Evolutionary conservation across 139 green algal genomes (phyloP).

Genomic region (Chlamydomonas sphaeroides): DNA sequence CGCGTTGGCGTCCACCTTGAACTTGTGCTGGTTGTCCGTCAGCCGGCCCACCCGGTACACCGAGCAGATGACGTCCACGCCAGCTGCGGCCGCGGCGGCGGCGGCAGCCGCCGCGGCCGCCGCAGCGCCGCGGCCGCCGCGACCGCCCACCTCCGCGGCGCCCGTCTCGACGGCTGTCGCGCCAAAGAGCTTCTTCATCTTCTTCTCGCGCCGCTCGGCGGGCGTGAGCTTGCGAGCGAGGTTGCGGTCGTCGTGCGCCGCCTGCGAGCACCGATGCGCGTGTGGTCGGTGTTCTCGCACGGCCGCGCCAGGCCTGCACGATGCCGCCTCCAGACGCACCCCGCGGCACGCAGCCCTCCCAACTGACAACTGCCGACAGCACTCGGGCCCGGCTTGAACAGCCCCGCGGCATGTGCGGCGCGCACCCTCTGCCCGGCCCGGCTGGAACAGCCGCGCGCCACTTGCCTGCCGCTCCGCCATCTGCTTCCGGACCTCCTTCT

Average conservation of each 20-base stretch:
- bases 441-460: no score
- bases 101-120: neutral
- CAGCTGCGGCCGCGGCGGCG: neutral
- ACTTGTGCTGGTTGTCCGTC: conserved; percentile 20
- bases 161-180: conserved; percentile 21
- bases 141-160: neutral
- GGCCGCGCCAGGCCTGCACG: no score
- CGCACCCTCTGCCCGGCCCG: no score
- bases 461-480: conserved; percentile 81
- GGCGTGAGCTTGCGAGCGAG: conserved; percentile 94
- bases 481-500: conserved; percentile 85
- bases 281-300: no score
- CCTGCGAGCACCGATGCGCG: no score
- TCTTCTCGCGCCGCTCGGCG: conserved; percentile 93
- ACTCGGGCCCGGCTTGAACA: no score
- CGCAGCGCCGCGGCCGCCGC: neutral
- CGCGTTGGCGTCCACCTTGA: conserved; percentile 90
- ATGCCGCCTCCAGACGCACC: no score
- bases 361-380: no score
- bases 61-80: conserved; percentile 43
- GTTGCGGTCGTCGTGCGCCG: conserved; percentile 97
- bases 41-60: conserved; percentile 47
- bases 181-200: conserved; percentile 92
- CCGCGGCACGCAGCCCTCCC: no score
- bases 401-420: no score